Evolutionary conservation across 441 rosid species (phyloP).

Genomic region (Adansonia rubrostipa): DNA sequence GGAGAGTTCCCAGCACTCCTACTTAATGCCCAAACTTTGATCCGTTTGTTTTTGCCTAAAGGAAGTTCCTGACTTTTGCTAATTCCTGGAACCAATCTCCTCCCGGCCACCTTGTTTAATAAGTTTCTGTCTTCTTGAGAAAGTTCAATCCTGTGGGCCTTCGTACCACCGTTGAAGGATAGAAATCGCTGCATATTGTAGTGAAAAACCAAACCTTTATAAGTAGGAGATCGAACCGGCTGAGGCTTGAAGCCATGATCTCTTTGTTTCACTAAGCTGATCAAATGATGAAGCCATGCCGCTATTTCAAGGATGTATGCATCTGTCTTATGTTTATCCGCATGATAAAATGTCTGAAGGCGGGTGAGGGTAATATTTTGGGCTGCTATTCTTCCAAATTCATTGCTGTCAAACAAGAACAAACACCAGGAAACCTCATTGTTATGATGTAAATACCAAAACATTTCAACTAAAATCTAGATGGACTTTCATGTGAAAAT

Average conservation of each 20-base stretch:
- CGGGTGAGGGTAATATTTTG: conserved; percentile 49
- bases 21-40: conserved; percentile 46
- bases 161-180: conserved; percentile 34
- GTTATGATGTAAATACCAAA: neutral
- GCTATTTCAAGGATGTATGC: conserved; percentile 65
- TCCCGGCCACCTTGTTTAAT: conserved; percentile 47
- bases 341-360: conserved; percentile 85
- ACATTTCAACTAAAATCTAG: neutral
- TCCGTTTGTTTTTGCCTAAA: conserved; percentile 36
- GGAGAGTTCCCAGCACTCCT: conserved; percentile 79
- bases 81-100: conserved; percentile 50
- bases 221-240: conserved; percentile 37
- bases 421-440: conserved; percentile 21
- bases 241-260: conserved; percentile 42
- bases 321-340: conserved; percentile 68
- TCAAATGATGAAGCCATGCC: conserved; percentile 70
- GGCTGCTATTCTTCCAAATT: conserved; percentile 55
- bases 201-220: conserved; percentile 30
- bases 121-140: conserved; percentile 60
- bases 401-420: conserved; percentile 50
- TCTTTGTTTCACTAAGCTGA: conserved; percentile 53
- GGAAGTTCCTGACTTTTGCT: conserved; percentile 79
- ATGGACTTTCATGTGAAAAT: neutral
- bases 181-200: conserved; percentile 37
- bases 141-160: conserved; percentile 43